Evolutionary conservation across 371 early-diverging fungal genomes (phyloP).

Genomic region (Apophysomyces sp.): DNA sequence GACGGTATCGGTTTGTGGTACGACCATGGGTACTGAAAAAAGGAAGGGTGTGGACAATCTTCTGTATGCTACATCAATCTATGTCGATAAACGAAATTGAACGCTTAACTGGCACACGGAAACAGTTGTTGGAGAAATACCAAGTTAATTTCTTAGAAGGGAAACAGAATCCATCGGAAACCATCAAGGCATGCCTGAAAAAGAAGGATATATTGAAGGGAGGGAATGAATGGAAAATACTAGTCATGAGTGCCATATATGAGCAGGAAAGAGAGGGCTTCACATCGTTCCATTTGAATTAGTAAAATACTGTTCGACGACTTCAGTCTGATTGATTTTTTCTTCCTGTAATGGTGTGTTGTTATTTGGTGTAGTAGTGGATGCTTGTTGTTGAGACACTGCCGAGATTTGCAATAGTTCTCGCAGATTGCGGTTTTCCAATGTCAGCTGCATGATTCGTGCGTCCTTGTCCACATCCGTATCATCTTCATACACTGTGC

Average conservation of each 20-base stretch:
- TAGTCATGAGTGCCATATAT: constrained; percentile 28
- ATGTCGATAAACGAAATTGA: neutral
- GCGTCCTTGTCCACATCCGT: constrained; percentile 13
- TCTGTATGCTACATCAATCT: constrained; percentile 14
- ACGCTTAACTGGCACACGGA: neutral
- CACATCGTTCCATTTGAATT: neutral
- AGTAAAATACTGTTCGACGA: constrained; percentile 6
- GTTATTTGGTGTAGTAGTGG: neutral
- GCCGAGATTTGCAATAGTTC: constrained; percentile 20
- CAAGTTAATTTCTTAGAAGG: constrained; percentile 19
- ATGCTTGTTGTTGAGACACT: neutral
- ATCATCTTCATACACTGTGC: constrained; percentile 19
- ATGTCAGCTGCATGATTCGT: constrained; percentile 24
- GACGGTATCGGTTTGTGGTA: constrained; percentile 25
- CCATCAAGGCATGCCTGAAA: constrained; percentile 13
- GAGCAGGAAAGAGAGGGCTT: constrained; percentile 5
- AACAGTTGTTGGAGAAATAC: neutral
- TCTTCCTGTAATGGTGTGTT: neutral
- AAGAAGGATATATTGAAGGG: constrained; percentile 22
- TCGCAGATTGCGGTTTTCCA: constrained; percentile 30
- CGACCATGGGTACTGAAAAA: constrained; percentile 22
- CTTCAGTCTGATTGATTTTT: neutral
- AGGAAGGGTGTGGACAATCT: constrained; percentile 25
- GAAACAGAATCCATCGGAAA: neutral
- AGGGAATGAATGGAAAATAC: constrained; percentile 19